Base-by-base conservation (phyloP, 768 basidiomycete species). In the Mycena rosella region DNA sequence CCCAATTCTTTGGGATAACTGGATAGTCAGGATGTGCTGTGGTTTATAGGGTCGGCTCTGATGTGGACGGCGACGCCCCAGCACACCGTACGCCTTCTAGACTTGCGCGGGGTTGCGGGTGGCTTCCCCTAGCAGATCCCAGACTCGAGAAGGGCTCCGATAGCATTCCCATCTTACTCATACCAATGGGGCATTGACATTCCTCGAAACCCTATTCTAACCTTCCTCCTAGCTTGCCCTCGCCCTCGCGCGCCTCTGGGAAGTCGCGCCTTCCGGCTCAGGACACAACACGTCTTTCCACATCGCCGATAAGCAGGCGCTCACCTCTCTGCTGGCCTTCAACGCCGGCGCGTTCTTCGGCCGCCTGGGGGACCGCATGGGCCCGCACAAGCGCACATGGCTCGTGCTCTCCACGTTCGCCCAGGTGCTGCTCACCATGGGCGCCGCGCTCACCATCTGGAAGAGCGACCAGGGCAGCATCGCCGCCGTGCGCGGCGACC, bases 331-430 rank as follows among this genome's bases (percentile, higher is more conserved):
- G 14, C 73, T 93, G 63, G 78, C 87, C n/a, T 96, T 96, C 85
- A 85, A 92, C 70, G 63, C 83, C 13, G 95, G 95, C 9, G 88
- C 94, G n/a, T 89, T 87, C 76, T 54, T 94, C 59, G 95, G 95
- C 0, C 89, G 94, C 26, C 75, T 93, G n/a, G 94, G 95, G n/a
- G 94, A 96, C 79, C 84, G 83, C 63, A 84, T 96, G 27, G 95
- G 95, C 0, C 73, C 88, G 14, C 88, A 89, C 72, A 90, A 88
- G 47, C 90, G 95, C 24, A 76, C 82, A 22, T 96, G 95, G 95
- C 86, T 96, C 74, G 79, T 89, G 30, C 61, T 83, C 3, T 90
- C 92, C 30, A 94, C 92, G 0, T 79, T 94, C 73, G 75, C 94
- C 60, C 94, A 96, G 78, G 87, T 90, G 0, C 75, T 96, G 55